Base-by-base conservation (phyloP, 495 filamentous ascomycete genomes). In the Clavariopsis aquatica region DNA sequence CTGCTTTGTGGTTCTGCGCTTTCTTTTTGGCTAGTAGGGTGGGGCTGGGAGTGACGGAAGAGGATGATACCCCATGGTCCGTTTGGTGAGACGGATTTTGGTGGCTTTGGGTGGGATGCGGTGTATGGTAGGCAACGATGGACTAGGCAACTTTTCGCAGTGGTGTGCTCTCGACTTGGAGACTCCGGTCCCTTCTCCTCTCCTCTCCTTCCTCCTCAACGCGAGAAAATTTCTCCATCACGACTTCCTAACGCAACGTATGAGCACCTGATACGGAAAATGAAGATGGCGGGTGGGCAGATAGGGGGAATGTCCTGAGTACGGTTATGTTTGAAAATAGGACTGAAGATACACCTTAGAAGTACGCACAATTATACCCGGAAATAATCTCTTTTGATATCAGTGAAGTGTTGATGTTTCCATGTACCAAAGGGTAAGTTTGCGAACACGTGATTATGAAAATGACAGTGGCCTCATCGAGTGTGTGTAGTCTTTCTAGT, bases 271-370 rank as follows among this genome's bases (percentile, higher is more conserved):
- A 17, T 12, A 52, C 20, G 49, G 23, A 28, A 26, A 28, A 28
- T 27, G 51, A 53, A 53, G 15, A 53, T 8, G 51, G 51, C 34
- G 23, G 26, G 19, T 31, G 29, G 52, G 52, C 29, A 22, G 29
- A 36, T 7, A 20, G 27, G 23, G 46, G 24, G 24, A 23, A 49
- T 49, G 59, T 53, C 23, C 45, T 54, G 59, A 62, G 53, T 46
- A 62, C 29, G 19, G 59, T 43, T 62, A 41, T 36, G 59, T 62
- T 54, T n/a, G 24, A 49, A 34, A 56, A 10, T 22, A 20, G 27
- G 13, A 31, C 54, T 52, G 49, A 15, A 54, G 64, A 66, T 60
- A 55, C 47, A 66, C 64, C 59, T 55, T 66, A 66, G 64, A 66
- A 24, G 49, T 55, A 34, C 19, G 22, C 34, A 46, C 38, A 43